phyloP scores from a whole-genome alignment of 1,139 yeast genomes.

The Yamadazyma siamensis region DNA sequence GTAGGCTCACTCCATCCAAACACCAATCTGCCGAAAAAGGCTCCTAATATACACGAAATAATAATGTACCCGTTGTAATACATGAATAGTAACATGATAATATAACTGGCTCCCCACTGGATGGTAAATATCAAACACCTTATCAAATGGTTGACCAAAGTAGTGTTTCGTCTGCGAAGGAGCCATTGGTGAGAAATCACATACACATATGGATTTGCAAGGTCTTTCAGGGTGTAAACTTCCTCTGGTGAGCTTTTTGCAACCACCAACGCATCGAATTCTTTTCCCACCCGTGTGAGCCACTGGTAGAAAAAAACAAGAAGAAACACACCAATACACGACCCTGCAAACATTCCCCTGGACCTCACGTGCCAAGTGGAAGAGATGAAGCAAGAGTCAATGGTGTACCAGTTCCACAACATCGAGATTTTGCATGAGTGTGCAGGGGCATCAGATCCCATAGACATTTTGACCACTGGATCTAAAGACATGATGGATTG shows the following conservation, averaged over 20 bases:
- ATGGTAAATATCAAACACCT: conserved; percentile 49
- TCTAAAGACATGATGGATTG: conserved; percentile 1
- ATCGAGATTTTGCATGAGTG: conserved; percentile 35
- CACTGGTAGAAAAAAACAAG: conserved; percentile 57
- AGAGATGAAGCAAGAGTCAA: conserved; percentile 64
- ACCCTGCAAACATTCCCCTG: conserved; percentile 63
- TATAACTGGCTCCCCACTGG: conserved; percentile 62
- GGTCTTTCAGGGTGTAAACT: conserved; percentile 1
- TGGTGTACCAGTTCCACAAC: conserved; percentile 48
- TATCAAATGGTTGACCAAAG: conserved; percentile 45
- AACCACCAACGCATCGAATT: conserved; percentile 31
- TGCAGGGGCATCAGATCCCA: conserved; percentile 8
- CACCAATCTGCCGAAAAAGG: conserved; percentile 53
- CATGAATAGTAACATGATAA: conserved; percentile 71
- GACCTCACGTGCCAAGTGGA: conserved; percentile 61
- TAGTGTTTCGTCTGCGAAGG: conserved; percentile 24
- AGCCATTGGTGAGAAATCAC: conserved; percentile 44
- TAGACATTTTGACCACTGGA: conserved; percentile 3
- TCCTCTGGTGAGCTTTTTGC: conserved; percentile 3
- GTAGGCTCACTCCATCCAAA: conserved; percentile 45
- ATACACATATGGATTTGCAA: conserved; percentile 20
- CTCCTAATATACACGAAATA: conserved; percentile 61
- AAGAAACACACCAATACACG: conserved; percentile 63
- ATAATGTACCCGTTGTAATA: conserved; percentile 69
- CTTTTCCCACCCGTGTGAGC: conserved; percentile 54